phyloP scores from a whole-genome alignment of 2,329 filamentous ascomycete genomes.

The Calonectria henricotiae region DNA sequence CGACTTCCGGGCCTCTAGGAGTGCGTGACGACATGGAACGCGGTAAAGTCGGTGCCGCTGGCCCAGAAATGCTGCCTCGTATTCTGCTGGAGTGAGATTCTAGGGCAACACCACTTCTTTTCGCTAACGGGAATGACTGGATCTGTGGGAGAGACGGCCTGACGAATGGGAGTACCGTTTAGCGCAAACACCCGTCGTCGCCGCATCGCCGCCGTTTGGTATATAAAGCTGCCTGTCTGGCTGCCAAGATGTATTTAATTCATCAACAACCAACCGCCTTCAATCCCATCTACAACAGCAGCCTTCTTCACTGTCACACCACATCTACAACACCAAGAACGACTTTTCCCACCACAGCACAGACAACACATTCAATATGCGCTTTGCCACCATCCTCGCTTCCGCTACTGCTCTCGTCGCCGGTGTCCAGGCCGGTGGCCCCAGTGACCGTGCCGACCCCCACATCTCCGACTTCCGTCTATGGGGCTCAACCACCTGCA shows the following conservation, averaged over 20 bases:
- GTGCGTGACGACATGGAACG: neutral
- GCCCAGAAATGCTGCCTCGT: conserved; percentile 6
- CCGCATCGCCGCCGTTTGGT: neutral
- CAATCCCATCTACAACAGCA: neutral
- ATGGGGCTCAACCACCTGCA: conserved; percentile 19
- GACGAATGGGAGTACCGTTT: neutral
- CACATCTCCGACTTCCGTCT: conserved; percentile 26
- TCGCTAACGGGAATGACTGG: conserved; percentile 4
- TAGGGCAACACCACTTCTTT: neutral
- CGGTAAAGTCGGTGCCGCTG: conserved; percentile 9
- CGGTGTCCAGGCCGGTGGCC: conserved; percentile 7
- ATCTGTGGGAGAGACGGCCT: neutral
- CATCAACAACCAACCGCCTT: conserved; percentile 12
- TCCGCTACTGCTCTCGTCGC: conserved; percentile 14
- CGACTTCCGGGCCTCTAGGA: conserved; percentile 13
- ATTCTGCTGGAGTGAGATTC: neutral
- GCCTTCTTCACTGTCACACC: neutral
- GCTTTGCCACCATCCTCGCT: conserved; percentile 8
- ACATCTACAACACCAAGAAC: neutral
- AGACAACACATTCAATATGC: conserved; percentile 9
- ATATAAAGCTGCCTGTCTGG: conserved; percentile 5
- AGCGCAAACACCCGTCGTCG: conserved; percentile 4
- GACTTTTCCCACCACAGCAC: neutral
- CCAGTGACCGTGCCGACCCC: conserved; percentile 12
- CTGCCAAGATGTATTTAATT: neutral